A percentile compares a stretch with the other conserved stretches of the same genome.
These are phyloP conservation scores for Fusarium sp. DNA, from an alignment of 2,329 filamentous ascomycete species.

Conservation along the genomic window DNA sequence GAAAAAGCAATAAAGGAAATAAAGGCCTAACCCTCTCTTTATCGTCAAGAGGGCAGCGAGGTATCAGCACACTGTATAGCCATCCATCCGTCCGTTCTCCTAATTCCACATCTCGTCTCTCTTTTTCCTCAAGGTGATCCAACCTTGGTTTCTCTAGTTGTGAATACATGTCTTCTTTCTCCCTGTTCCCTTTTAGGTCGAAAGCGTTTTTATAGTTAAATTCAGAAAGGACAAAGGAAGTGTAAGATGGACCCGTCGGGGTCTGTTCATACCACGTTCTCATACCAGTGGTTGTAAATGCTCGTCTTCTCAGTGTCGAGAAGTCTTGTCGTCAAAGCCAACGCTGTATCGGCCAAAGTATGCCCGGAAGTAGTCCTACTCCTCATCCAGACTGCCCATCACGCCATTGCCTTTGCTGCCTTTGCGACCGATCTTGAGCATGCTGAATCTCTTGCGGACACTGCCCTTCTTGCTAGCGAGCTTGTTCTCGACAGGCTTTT, in stretches of 20 bases:
- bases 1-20: constrained; percentile 14
- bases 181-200: background rate
- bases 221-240: constrained; percentile 24
- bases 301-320: constrained; percentile 11
- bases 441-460: constrained; percentile 81
- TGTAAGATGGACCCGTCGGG: background rate
- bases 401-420: constrained; percentile 64
- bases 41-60: constrained; percentile 27
- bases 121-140: constrained; percentile 16
- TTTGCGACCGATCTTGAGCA: constrained; percentile 80
- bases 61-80: constrained; percentile 42
- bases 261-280: constrained; percentile 12
- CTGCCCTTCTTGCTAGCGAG: constrained; percentile 65
- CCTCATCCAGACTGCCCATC: constrained; percentile 68
- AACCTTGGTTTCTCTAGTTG: constrained; percentile 26
- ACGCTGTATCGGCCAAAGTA: constrained; percentile 46
- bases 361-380: constrained; percentile 56
- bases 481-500: constrained; percentile 47
- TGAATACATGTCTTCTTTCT: constrained; percentile 15
- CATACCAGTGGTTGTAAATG: constrained; percentile 19
- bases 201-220: constrained; percentile 10
- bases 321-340: constrained; percentile 35
- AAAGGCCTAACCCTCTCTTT: constrained; percentile 8
- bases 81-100: constrained; percentile 2
- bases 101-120: background rate